These are phyloP conservation scores for Penicillium goetzii DNA, from an alignment of 495 filamentous ascomycete species.

Conservation along the genomic window DNA sequence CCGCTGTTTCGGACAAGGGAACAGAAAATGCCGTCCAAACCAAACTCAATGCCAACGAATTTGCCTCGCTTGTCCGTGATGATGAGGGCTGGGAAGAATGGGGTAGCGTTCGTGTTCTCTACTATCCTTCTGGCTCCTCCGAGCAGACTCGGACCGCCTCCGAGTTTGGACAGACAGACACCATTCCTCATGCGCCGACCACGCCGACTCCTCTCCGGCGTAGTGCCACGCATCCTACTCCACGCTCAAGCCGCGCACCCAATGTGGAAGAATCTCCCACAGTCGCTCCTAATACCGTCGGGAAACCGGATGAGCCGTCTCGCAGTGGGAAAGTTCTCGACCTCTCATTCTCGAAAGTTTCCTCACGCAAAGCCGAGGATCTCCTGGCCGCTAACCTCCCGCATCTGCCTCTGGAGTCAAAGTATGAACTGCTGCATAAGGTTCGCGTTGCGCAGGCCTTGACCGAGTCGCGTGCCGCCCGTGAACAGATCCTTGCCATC, in stretches of 20 bases:
- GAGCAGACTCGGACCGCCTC: slow-evolving; percentile 37
- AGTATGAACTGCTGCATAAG: slow-evolving; percentile 86
- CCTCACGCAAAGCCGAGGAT: slow-evolving; percentile 63
- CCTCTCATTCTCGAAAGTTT: slow-evolving; percentile 66
- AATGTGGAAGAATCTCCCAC: slow-evolving; percentile 58
- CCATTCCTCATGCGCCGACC: slow-evolving; percentile 37
- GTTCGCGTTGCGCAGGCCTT: slow-evolving; percentile 82
- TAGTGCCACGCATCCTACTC: slow-evolving; percentile 58
- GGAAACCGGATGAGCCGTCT: slow-evolving; percentile 41
- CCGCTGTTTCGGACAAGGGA: slow-evolving; percentile 61
- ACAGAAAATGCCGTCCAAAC: slow-evolving; percentile 69
- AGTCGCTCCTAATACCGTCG: slow-evolving; percentile 29
- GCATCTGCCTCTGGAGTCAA: slow-evolving; percentile 69
- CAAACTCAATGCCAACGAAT: slow-evolving; percentile 70
- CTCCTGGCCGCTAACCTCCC: slow-evolving; percentile 65
- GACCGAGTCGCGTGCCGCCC: slow-evolving; percentile 60
- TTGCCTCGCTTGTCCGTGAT: slow-evolving; percentile 69
- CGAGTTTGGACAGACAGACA: slow-evolving; percentile 35
- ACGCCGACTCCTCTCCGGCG: slow-evolving; percentile 58
- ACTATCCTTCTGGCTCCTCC: slow-evolving; percentile 55
- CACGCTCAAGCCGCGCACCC: slow-evolving; percentile 50
- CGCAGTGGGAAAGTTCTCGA: slow-evolving; percentile 68
- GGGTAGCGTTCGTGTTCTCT: slow-evolving; percentile 66
- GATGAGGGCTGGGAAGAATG: slow-evolving; percentile 65
- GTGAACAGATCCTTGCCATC: slow-evolving; percentile 77